These are phyloP conservation scores for Aspergillus sp. DNA, from an alignment of 2,329 filamentous ascomycete species.

Conservation along the genomic window DNA sequence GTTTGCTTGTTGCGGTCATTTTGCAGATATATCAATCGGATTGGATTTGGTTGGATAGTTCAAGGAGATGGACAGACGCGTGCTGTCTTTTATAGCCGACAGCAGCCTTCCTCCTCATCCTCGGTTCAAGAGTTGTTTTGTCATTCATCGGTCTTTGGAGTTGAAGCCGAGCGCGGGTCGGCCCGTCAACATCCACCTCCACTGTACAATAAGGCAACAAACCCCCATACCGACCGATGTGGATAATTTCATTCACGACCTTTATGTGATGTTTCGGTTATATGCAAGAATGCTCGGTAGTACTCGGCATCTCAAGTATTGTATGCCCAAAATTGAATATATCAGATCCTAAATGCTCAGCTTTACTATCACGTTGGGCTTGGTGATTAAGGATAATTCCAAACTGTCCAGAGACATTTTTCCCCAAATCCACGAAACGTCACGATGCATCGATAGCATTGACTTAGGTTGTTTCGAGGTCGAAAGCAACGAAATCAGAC, in stretches of 20 bases:
- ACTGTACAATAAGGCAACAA: neutral
- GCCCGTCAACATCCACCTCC: slow-evolving; percentile 1
- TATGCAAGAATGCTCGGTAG: neutral
- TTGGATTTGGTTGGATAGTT: neutral
- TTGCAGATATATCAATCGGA: neutral
- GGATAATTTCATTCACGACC: neutral
- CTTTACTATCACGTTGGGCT: no score
- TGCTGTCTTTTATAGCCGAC: neutral
- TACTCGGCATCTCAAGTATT: neutral
- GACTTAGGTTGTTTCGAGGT: neutral
- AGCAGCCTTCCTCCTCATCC: slow-evolving; percentile 6
- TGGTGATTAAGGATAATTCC: no score
- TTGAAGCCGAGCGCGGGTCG: slow-evolving; percentile 13
- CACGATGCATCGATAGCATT: neutral
- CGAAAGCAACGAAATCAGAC: neutral
- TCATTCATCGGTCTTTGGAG: slow-evolving; percentile 2
- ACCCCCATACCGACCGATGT: neutral
- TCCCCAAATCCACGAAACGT: no score
- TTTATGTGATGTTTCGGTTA: neutral
- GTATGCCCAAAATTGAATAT: no score
- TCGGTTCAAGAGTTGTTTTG: slow-evolving; percentile 6
- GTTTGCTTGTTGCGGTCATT: slow-evolving; percentile 8
- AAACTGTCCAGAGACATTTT: no score
- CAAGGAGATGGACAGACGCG: neutral
- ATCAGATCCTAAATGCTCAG: no score